Evolutionary conservation across 805 yeast genomes (phyloP), one percentile per base, ranked within the genome.

Genomic region (Hanseniaspora hatyaiensis): DNA sequence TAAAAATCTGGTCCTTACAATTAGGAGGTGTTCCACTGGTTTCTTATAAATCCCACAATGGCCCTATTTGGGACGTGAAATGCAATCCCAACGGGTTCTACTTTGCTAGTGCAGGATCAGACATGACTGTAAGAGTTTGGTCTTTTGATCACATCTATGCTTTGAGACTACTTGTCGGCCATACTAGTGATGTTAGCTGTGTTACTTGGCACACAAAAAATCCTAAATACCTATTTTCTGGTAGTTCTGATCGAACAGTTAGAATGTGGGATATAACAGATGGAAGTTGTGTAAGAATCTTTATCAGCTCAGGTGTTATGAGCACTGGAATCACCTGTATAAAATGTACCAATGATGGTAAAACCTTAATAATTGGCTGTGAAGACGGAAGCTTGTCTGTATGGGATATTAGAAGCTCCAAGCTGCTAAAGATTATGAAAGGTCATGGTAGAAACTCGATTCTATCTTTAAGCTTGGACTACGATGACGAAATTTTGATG

Each of bases 131-230:
- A 1, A 74, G 97, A 52, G 70, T 92, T 49, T 92, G 99, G 99
- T 87, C 95, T 22, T 86, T 95, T 56, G 98, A 92, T 62, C 99
- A 92, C 64, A 88, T 92, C 38, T 88, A 89, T 61, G 97, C 99
- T 31, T 70, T 92, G 57, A 72, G 98, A 55, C 84, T 92, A 22
- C 89, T 92, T 69, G 97, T 97, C 0, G 99, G 99, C 0, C 99
- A 92, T 65, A 73, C 88, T 57, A 83, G 86, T 58, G 99, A 92
- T 66, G 97, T 92, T 32, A 97, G 92, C 60, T 79, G 89, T 55
- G 94, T 89, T 31, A 80, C 79, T 42, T 92, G 89, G 74, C 98
- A 92, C 66, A 97, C 98, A 22, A 34, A 22, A 11, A 92, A 92
- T 63, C 88, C 96, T 8, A 82, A 88, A 41, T 92, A 92, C 61